Conservation (phyloP, 208 protist species). For the Polymyxa betae region DNA sequence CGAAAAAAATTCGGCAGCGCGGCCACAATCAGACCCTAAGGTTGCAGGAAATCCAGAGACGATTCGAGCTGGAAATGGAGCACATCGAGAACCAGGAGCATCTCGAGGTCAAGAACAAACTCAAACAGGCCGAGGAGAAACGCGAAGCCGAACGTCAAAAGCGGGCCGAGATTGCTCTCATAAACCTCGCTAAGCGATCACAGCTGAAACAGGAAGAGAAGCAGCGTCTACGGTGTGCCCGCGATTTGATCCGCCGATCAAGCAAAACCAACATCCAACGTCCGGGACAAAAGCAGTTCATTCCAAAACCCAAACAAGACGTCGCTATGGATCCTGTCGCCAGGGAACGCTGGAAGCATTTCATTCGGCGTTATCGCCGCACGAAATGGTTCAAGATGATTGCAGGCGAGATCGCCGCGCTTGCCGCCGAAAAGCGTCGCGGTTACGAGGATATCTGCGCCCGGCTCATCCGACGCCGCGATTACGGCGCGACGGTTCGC, state of each 20-base stretch:
- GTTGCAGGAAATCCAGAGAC: background rate
- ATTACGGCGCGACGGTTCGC: background rate
- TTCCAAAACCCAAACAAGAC: background rate
- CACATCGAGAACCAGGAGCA: background rate
- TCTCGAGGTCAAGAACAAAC: background rate
- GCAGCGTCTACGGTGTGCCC: background rate
- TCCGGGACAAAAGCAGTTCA: background rate
- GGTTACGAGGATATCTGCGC: background rate
- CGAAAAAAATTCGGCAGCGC: background rate
- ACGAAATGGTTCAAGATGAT: background rate
- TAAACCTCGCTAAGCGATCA: background rate
- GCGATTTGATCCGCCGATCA: background rate
- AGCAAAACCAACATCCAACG: no score
- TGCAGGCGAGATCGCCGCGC: background rate
- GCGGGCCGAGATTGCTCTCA: background rate
- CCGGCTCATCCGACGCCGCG: background rate
- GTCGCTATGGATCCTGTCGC: background rate
- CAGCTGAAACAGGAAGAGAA: background rate
- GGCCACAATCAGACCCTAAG: background rate
- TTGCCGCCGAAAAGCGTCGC: background rate
- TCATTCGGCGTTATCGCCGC: background rate
- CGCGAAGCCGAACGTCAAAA: background rate
- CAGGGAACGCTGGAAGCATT: background rate
- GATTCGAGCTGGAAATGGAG: background rate
- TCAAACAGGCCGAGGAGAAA: background rate